Base-by-base conservation (phyloP, 2,329 filamentous ascomycete species). In the Trichoderma sp. region DNA sequence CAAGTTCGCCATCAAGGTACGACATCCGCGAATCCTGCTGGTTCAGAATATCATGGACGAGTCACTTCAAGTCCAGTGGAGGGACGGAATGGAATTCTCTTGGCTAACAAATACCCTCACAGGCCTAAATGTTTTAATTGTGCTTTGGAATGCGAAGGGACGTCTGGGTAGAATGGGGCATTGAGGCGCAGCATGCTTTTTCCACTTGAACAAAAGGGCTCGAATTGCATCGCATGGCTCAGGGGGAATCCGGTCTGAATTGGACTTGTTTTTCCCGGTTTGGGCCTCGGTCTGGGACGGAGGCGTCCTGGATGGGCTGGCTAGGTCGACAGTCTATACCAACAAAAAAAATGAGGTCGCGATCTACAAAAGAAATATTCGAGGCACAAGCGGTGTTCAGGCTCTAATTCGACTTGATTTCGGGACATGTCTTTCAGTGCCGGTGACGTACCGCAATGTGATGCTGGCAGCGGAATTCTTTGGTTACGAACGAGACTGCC, bases 1-100 rank as follows among this genome's bases (percentile, higher is more conserved):
- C 84, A 97, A 96, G 86, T 99, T 90, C 83, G 95, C 95, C 82
- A 91, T 99, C 82, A 99, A 98, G 94, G 95, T 93, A 86, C 71
- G 74, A 56, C 50, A 48, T 34, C 19, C n/a, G 26, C 47, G 57
- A 44, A 34, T 12, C 34, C 14, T 54, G 30, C 2, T 34, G 30
- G 39, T 50, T 58, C 2, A 21, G 7, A 30, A 21, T 9, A 43
- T 21, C 26, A 14, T 34, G 39, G 2, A 10, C 10, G 34, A 14
- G 21, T 26, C 30, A 24, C 12, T 44, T 5, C 15, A 10, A 4
- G 34, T 21, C 28, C 24, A 41, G 17, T 7, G 21, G 39, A 19
- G n/a, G 7, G 15, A 14, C 2, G 7, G 28, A 30, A 41, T 7
- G 14, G 30, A 12, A 63, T 9, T n/a, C 7, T 21, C 57, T 39